phyloP scores from a whole-genome alignment of 257 asterid species.

The Nicotiana attenuata region DNA sequence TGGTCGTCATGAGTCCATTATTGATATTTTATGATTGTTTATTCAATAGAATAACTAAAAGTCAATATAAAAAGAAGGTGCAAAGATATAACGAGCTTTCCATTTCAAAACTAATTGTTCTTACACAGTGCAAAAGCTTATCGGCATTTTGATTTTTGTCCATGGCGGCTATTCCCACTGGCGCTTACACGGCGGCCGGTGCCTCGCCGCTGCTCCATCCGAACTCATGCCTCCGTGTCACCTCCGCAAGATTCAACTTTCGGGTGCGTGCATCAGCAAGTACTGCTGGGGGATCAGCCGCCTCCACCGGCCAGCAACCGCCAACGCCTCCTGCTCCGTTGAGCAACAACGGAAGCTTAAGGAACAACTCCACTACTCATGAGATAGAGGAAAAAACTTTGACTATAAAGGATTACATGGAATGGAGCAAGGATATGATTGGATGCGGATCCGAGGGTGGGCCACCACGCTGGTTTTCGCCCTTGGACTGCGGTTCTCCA shows the following conservation, averaged over 20 bases:
- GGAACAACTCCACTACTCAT: neutral
- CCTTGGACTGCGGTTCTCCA: slow-evolving; percentile 39
- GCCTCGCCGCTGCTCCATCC: neutral
- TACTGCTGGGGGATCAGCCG: too few species aligned
- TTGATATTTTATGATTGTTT: neutral
- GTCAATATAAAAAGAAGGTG: neutral
- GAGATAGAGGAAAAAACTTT: slow-evolving; percentile 5
- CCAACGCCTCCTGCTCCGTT: neutral
- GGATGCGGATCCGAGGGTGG: slow-evolving; percentile 47
- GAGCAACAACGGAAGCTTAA: neutral
- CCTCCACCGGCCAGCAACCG: neutral
- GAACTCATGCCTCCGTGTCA: neutral
- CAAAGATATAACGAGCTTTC: neutral
- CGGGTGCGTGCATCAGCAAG: neutral
- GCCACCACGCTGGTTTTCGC: slow-evolving; percentile 85
- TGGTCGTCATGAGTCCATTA: too few species aligned
- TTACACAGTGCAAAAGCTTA: neutral
- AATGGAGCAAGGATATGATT: slow-evolving; percentile 37
- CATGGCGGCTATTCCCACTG: neutral
- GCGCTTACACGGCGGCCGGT: neutral
- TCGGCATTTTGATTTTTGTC: neutral
- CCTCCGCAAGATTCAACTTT: neutral
- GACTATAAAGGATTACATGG: slow-evolving; percentile 46
- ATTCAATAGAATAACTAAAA: neutral
- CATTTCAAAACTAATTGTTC: neutral